phyloP scores from a whole-genome alignment of 352 stramenopile species.

The Globisporangium viniferum region DNA sequence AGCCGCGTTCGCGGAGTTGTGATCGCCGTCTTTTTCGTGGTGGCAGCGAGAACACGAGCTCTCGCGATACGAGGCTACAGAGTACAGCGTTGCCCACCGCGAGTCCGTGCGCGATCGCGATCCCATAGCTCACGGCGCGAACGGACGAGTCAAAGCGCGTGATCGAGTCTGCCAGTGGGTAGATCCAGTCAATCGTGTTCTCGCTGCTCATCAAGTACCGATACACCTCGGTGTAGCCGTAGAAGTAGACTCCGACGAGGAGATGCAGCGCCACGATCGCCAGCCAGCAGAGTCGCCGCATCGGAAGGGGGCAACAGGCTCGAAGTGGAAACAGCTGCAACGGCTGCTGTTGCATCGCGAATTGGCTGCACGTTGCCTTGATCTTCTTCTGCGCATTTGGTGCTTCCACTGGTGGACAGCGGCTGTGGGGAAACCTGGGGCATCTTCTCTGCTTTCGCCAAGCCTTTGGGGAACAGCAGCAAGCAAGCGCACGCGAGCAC shows the following conservation, averaged over 20 bases:
- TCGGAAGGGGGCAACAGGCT: not conserved
- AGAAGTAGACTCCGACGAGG: slow-evolving; percentile 9
- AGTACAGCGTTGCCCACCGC: slow-evolving; percentile 9
- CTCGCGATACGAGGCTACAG: slow-evolving; percentile 8
- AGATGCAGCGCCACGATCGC: not conserved
- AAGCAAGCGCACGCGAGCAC: not conserved
- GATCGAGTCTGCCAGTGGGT: not conserved
- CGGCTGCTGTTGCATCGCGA: not conserved
- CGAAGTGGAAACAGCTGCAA: not conserved
- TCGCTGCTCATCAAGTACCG: not conserved
- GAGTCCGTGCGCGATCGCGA: slow-evolving; percentile 12
- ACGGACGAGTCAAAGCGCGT: slow-evolving; percentile 4
- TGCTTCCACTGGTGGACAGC: not conserved
- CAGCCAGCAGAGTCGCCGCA: not conserved
- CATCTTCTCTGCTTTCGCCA: not conserved
- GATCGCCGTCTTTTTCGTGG: too few species aligned
- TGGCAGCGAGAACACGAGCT: slow-evolving; percentile 13
- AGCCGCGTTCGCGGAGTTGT: too few species aligned
- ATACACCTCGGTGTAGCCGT: slow-evolving; percentile 12
- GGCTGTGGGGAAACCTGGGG: not conserved
- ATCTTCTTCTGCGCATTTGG: not conserved
- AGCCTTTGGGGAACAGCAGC: not conserved
- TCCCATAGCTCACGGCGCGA: not conserved
- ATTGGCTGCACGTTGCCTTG: not conserved
- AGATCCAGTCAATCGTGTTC: not conserved